A percentile compares a stretch with the other conserved stretches of the same genome.
phyloP scores from a whole-genome alignment of 2,329 filamentous ascomycete genomes.

The Neurospora sp. region DNA sequence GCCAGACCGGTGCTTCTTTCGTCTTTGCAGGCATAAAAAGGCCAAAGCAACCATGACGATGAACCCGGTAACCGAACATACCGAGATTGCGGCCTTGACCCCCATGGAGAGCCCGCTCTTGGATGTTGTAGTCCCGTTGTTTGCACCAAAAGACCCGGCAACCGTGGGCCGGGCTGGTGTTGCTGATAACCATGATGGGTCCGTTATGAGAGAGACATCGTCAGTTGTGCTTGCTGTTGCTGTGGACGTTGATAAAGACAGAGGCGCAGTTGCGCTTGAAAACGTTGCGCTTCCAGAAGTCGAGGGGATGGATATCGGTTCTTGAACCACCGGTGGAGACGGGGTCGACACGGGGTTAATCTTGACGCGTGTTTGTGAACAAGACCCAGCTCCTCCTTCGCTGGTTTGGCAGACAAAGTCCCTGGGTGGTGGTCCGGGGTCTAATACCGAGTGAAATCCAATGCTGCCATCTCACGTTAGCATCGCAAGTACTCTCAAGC shows the following conservation, averaged over 20 bases:
- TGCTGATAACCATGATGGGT: neutral
- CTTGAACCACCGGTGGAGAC: neutral
- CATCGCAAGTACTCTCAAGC: neutral
- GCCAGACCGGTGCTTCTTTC: conserved; percentile 15
- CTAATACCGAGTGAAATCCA: conserved; percentile 21
- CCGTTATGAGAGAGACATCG: neutral
- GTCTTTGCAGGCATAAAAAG: conserved; percentile 27
- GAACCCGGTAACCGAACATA: conserved; percentile 31
- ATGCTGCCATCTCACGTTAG: conserved; percentile 18
- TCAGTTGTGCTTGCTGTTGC: neutral
- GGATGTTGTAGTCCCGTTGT: conserved; percentile 15
- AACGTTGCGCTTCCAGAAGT: neutral
- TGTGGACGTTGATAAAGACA: neutral
- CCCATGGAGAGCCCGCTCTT: conserved; percentile 25
- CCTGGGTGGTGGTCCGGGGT: conserved; percentile 27
- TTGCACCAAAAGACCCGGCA: neutral
- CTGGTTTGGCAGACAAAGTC: conserved; percentile 20
- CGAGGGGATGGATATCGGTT: neutral
- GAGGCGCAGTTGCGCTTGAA: neutral
- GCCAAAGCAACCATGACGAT: conserved; percentile 27
- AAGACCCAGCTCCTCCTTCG: neutral
- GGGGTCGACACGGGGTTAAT: neutral
- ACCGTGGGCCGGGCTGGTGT: neutral
- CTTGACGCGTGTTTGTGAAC: conserved; percentile 2
- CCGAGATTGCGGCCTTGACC: conserved; percentile 34